Evolutionary conservation across 805 yeast genomes (phyloP).

Genomic region (Suhomyces sp.): DNA sequence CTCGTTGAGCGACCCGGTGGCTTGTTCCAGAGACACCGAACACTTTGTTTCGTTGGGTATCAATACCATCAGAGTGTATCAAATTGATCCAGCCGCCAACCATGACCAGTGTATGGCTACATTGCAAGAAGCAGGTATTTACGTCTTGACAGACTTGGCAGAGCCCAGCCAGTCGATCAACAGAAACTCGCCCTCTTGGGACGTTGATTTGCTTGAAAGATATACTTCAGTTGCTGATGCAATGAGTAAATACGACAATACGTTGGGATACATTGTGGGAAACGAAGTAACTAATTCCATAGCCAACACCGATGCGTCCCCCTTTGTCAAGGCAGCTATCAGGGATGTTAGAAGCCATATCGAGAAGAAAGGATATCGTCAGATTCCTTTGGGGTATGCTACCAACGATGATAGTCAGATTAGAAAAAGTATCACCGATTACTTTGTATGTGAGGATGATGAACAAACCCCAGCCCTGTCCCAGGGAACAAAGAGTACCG

Average conservation of each 20-base stretch:
- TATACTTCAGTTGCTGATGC: conserved; percentile 36
- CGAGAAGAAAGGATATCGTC: conserved; percentile 24
- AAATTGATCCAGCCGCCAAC: conserved; percentile 66
- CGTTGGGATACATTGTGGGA: conserved; percentile 42
- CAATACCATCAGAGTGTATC: conserved; percentile 83
- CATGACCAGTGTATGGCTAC: conserved; percentile 55
- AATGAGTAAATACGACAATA: conserved; percentile 30
- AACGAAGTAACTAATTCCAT: conserved; percentile 38
- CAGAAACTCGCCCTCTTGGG: conserved; percentile 36
- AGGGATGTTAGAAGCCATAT: conserved; percentile 34
- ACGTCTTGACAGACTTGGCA: conserved; percentile 35
- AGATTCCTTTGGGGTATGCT: conserved; percentile 43
- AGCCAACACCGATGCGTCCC: conserved; percentile 27
- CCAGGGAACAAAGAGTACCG: conserved; percentile 14
- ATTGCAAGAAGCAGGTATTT: conserved; percentile 32
- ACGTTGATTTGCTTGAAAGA: conserved; percentile 26
- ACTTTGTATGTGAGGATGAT: conserved; percentile 29
- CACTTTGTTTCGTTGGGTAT: conserved; percentile 65
- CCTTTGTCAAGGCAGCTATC: conserved; percentile 38
- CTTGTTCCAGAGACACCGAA: conserved; percentile 84
- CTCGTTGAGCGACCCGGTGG: conserved; percentile 68
- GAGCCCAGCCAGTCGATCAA: conserved; percentile 37
- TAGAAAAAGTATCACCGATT: conserved; percentile 26
- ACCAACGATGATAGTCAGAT: conserved; percentile 37
- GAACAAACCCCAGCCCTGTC: neutral